Percentiles rank a stretch among this genome's conserved stretches.
phyloP scores from a whole-genome alignment of 169 alveolate species.

The Plasmodium ovale region DNA sequence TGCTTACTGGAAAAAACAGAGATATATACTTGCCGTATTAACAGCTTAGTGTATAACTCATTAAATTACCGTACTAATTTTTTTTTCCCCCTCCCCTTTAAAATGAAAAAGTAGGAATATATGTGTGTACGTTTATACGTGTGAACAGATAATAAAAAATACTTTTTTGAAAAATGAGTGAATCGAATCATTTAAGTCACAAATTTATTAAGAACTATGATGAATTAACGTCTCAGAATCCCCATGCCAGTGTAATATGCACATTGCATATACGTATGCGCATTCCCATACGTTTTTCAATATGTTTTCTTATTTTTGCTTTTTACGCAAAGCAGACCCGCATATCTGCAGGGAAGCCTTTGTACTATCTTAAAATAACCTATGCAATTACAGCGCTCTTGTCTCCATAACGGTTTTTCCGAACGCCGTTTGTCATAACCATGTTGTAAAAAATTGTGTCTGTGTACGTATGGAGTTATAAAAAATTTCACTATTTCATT shows the following conservation, averaged over 20 bases:
- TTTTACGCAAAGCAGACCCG: no score
- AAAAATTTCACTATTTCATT: not conserved
- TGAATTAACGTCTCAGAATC: slow-evolving; percentile 80
- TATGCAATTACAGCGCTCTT: no score
- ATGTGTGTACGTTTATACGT: not conserved
- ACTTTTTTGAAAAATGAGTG: slow-evolving; percentile 19
- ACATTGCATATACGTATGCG: no score
- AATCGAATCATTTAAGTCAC: slow-evolving; percentile 23
- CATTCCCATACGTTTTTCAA: no score
- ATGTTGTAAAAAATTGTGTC: no score
- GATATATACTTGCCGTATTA: not conserved
- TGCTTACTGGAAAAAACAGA: not conserved
- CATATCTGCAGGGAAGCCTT: no score
- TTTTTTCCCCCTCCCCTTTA: not conserved
- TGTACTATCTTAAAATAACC: no score
- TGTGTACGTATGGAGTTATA: no score
- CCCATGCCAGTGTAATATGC: slow-evolving; percentile 86
- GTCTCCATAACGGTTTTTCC: no score
- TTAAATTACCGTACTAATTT: not conserved
- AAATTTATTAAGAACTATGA: slow-evolving; percentile 78
- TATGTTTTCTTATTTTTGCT: no score
- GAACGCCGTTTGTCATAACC: no score
- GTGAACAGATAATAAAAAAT: not conserved
- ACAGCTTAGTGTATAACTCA: not conserved
- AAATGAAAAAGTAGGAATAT: not conserved